Evolutionary conservation across 2,329 filamentous ascomycete species (phyloP).

Genomic region (Polychaeton citri): DNA sequence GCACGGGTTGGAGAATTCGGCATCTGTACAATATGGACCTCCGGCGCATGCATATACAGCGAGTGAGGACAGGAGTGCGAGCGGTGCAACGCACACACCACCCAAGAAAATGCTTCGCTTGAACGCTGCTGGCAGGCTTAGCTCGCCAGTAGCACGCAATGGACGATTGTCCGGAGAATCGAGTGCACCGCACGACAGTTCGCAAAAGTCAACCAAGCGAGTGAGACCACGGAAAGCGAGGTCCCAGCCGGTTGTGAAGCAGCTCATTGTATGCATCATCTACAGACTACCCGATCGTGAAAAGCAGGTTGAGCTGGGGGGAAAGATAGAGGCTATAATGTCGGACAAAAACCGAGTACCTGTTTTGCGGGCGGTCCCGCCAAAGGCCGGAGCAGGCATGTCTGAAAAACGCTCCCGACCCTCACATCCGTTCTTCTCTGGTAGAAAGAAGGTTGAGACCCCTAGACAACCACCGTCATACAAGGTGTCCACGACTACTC

Average conservation of each 20-base stretch:
- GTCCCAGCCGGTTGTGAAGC: conserved; percentile 5
- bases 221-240: conserved; percentile 17
- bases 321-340: conserved; percentile 52
- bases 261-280: conserved; percentile 13
- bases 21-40: too few relatives aligned
- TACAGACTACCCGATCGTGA: conserved; percentile 41
- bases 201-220: conserved; percentile 12
- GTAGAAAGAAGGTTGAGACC: conserved; percentile 30
- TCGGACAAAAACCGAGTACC: conserved; percentile 21
- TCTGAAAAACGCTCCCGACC: conserved; percentile 1
- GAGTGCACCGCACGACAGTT: conserved; percentile 2
- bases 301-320: conserved; percentile 38
- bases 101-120: conserved; percentile 26
- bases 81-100: conserved; percentile 7
- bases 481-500: conserved; percentile 29
- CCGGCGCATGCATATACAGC: too few relatives aligned
- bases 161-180: conserved; percentile 7
- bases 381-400: neutral
- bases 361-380: conserved; percentile 1
- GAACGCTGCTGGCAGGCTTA: conserved; percentile 32
- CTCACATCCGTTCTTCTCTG: conserved; percentile 58
- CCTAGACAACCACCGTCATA: conserved; percentile 17
- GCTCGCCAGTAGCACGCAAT: conserved; percentile 23
- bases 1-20: too few relatives aligned
- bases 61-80: neutral